Base-by-base conservation (phyloP, 495 filamentous ascomycete genomes). In the Penicillium argentinense region DNA sequence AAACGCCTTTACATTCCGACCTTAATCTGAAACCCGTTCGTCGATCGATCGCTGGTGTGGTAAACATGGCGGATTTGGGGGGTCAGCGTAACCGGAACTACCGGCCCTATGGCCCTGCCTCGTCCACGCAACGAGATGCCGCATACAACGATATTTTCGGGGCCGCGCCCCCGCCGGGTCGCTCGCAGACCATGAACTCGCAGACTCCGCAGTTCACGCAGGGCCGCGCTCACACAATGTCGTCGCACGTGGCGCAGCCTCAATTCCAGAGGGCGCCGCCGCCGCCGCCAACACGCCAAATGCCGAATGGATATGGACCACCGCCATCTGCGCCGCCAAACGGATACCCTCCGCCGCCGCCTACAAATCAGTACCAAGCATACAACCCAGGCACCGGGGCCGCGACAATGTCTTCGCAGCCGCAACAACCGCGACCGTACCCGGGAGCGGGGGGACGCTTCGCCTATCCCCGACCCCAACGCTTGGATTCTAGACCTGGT, bases 61-160 rank as follows among this genome's bases (percentile, higher is more conserved):
- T 47, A 27, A 78, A 48, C 56, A 95, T 95, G 91, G 87, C 91
- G 68, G 88, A 95, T 67, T 89, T 93, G 70, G 71, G 80, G 53
- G 60, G 76, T 42, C 87, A 88, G 66, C 86, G 88, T 65, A 79
- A 83, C 73, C 75, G 86, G 70, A 76, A 82, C 56, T 82, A 84
- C 71, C 74, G 77, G 60, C 78, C 80, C 49, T 86, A 88, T 66
- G 85, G 82, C 50, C 78, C 83, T 62, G 69, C 86, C 25, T 81
- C 85, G 39, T 79, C 81, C 62, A 77, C 79, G 57, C 88, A 95
- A 68, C 84, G 93, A 70, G 92, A 98, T 79, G 90, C 88, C 58
- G 93, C 91, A 25, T 98, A 95, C 68, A 88, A 87, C 44, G 89
- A 91, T 70, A 99, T 99, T 56, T 99, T 99, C 60, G 93, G 93